Evolutionary conservation across 306 rosid genomes (phyloP).

Genomic region (Begonia peltatifolia): DNA sequence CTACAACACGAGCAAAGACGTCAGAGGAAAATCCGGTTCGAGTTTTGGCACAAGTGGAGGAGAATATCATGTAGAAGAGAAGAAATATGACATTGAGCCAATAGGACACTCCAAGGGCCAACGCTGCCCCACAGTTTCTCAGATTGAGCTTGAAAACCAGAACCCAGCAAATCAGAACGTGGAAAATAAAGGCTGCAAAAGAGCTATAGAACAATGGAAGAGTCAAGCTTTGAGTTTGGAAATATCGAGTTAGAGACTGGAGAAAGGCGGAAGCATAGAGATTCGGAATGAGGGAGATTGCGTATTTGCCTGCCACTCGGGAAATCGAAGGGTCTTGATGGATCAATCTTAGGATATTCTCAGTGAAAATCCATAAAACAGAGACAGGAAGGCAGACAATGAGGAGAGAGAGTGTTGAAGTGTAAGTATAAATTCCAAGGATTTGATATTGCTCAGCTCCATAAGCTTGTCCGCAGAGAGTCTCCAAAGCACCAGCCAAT

Average conservation of each 20-base stretch:
- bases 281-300: conserved; percentile 39
- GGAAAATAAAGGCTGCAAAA: conserved; percentile 24
- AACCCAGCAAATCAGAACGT: conserved; percentile 32
- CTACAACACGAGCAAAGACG: conserved; percentile 12
- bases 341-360: conserved; percentile 24
- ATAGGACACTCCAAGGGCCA: conserved; percentile 25
- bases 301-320: conserved; percentile 24
- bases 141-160: conserved; percentile 24
- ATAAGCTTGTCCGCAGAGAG: conserved; percentile 50
- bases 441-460: conserved; percentile 40
- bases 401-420: conserved; percentile 27
- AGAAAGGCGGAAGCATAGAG: conserved; percentile 37
- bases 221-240: conserved; percentile 37
- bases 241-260: conserved; percentile 32
- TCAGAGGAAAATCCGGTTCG: conserved; percentile 19
- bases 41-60: conserved; percentile 33
- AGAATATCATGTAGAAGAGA: conserved; percentile 15
- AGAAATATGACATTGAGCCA: conserved; percentile 40
- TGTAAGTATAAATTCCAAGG: conserved; percentile 31
- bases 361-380: conserved; percentile 32
- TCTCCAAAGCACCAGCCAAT: conserved; percentile 57
- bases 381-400: conserved; percentile 34
- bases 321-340: conserved; percentile 44
- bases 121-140: conserved; percentile 42
- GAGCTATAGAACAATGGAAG: conserved; percentile 33